These are phyloP conservation scores for Coemansia sp. DNA, from an alignment of 192 early-diverging fungal genomes.

Conservation along the genomic window DNA sequence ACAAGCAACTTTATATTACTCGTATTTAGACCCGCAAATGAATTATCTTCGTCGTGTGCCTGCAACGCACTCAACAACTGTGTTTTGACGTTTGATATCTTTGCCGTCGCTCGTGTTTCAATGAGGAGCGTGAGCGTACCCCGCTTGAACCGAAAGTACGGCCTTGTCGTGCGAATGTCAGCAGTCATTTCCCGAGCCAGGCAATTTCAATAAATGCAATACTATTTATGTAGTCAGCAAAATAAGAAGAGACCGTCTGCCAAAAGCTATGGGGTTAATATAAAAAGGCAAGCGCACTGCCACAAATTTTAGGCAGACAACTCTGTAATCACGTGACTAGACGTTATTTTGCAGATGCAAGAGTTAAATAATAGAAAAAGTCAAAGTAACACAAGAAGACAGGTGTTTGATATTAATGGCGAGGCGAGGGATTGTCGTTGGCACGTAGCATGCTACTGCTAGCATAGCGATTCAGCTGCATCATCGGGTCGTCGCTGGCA, in stretches of 20 bases:
- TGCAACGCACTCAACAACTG: conserved; percentile 25
- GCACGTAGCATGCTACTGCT: conserved; percentile 22
- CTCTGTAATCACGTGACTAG: neutral
- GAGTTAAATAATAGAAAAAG: neutral
- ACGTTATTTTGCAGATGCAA: neutral
- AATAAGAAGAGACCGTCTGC: no score
- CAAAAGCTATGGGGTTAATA: no score
- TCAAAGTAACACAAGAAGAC: neutral
- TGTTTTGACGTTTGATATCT: conserved; percentile 16
- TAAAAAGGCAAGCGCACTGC: neutral
- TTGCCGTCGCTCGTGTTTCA: conserved; percentile 11
- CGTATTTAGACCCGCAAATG: conserved; percentile 9
- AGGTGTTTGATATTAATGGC: neutral
- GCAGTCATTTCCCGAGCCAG: conserved; percentile 8
- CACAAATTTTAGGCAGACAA: neutral
- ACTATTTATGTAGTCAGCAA: no score
- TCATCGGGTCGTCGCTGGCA: conserved; percentile 29
- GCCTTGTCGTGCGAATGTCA: conserved; percentile 21
- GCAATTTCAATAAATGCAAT: neutral
- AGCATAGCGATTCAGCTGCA: conserved; percentile 34
- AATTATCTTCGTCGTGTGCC: conserved; percentile 22
- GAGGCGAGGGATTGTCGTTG: conserved; percentile 4
- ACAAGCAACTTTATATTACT: conserved; percentile 22
- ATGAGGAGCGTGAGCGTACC: conserved; percentile 41
- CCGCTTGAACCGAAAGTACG: conserved; percentile 47